Conservation (phyloP, 1,284 basidiomycete species). For the Boletus sp. region DNA sequence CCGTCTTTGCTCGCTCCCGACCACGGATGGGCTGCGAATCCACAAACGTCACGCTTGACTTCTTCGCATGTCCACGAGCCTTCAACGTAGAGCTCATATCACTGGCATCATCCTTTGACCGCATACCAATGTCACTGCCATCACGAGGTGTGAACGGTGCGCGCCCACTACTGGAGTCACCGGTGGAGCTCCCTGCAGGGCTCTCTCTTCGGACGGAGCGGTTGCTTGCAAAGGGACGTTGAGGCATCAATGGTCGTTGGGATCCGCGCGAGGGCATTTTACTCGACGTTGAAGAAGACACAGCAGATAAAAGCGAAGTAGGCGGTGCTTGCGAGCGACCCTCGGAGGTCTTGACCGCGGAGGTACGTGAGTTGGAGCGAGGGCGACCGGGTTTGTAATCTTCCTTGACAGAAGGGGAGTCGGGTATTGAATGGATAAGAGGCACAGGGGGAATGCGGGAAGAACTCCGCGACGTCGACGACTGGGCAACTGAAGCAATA, state of each 20-base stretch:
- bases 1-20: conserved; percentile 32
- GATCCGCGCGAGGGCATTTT: conserved; percentile 10
- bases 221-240: conserved; percentile 46
- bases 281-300: conserved; percentile 5
- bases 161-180: conserved; percentile 70
- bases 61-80: conserved; percentile 41
- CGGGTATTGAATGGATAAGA: conserved; percentile 32
- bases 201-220: conserved; percentile 46
- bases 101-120: conserved; percentile 28
- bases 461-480: conserved; percentile 22
- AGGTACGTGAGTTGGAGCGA: conserved; percentile 17
- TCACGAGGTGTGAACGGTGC: conserved; percentile 70
- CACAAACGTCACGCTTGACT: conserved; percentile 60
- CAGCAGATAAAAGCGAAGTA: conserved; percentile 6
- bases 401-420: conserved; percentile 32
- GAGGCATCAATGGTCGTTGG: conserved; percentile 24
- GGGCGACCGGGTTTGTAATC: conserved; percentile 16
- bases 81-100: conserved; percentile 35
- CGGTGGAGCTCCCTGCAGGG: conserved; percentile 69
- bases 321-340: conserved; percentile 11
- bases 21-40: conserved; percentile 29
- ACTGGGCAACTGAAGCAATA: conserved; percentile 20
- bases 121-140: conserved; percentile 60
- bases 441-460: conserved; percentile 31
- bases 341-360: conserved; percentile 12